These are phyloP conservation scores for Harringtonia aguacate DNA, from an alignment of 2,329 filamentous ascomycete genomes.

Conservation along the genomic window DNA sequence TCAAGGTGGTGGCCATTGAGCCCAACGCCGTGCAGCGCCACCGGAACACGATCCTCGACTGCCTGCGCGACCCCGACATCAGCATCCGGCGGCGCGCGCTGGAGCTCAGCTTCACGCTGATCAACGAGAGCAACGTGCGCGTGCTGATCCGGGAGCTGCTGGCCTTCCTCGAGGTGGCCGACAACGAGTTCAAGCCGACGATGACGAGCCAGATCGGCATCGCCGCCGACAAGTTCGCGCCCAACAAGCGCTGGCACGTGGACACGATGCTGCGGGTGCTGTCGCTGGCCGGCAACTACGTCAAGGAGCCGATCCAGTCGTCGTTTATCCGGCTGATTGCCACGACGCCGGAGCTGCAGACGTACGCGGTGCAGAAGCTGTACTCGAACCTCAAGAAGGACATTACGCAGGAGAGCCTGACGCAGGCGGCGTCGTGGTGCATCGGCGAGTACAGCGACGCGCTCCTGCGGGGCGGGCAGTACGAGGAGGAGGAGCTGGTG, in stretches of 20 bases:
- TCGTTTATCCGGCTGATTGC: conserved; percentile 94
- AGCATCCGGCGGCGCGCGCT: conserved; percentile 93
- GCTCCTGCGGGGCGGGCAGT: conserved; percentile 78
- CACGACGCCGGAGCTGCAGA: conserved; percentile 87
- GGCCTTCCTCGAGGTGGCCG: conserved; percentile 91
- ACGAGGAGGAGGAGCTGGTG: conserved; percentile 88
- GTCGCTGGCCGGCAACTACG: conserved; percentile 88
- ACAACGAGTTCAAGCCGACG: conserved; percentile 96
- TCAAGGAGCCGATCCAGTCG: conserved; percentile 95
- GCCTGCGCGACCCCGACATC: conserved; percentile 91
- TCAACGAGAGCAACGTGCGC: conserved; percentile 93
- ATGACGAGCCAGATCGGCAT: conserved; percentile 99
- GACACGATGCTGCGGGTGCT: conserved; percentile 94
- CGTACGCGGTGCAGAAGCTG: conserved; percentile 91
- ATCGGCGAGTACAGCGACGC: conserved; percentile 95
- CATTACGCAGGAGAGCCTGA: conserved; percentile 93
- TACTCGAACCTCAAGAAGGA: conserved; percentile 88
- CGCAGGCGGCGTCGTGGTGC: conserved; percentile 88
- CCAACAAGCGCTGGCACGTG: conserved; percentile 96
- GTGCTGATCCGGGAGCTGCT: conserved; percentile 87
- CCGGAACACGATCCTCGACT: conserved; percentile 94
- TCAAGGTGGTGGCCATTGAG: conserved; percentile 96
- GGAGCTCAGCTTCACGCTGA: conserved; percentile 93
- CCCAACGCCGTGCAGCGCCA: conserved; percentile 96
- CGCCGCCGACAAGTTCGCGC: conserved; percentile 88